These are phyloP conservation scores for Vanderwaltozyma verrucispora DNA, from an alignment of 805 yeast species.

Conservation along the genomic window DNA sequence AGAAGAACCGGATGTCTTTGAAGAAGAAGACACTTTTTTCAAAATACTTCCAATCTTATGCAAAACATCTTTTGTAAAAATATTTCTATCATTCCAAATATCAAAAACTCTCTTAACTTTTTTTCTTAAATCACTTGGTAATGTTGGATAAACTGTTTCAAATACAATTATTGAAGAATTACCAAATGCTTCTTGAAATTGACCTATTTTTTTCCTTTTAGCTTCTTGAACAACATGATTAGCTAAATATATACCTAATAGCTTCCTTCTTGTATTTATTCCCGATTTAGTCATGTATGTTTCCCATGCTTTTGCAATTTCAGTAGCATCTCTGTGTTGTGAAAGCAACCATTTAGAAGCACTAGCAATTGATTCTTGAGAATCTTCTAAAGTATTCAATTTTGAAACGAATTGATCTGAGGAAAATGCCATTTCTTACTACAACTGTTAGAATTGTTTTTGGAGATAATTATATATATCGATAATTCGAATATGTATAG, in stretches of 20 bases:
- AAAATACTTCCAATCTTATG: slow-evolving; percentile 20
- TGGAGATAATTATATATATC: no score
- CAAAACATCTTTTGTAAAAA: slow-evolving; percentile 33
- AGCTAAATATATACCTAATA: slow-evolving; percentile 23
- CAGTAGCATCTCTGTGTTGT: slow-evolving; percentile 18
- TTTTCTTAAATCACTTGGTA: slow-evolving; percentile 36
- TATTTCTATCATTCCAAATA: slow-evolving; percentile 58
- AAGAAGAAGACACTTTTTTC: not conserved
- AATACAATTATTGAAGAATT: slow-evolving; percentile 27
- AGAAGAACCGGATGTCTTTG: not conserved
- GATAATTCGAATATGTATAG: no score
- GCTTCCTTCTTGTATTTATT: slow-evolving; percentile 22
- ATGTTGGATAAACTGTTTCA: slow-evolving; percentile 26
- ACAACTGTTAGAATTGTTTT: no score
- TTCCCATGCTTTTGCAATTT: slow-evolving; percentile 22
- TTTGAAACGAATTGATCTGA: slow-evolving; percentile 20
- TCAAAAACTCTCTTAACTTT: slow-evolving; percentile 47
- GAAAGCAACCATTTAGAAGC: slow-evolving; percentile 27
- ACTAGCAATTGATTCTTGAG: slow-evolving; percentile 26
- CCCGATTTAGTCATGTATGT: slow-evolving; percentile 15
- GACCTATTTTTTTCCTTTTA: slow-evolving; percentile 21
- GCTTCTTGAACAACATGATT: slow-evolving; percentile 29
- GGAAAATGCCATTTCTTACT: slow-evolving; percentile 18
- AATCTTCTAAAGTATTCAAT: slow-evolving; percentile 22
- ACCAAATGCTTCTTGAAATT: slow-evolving; percentile 23